Percentiles rank a stretch among this genome's conserved stretches.
phyloP scores from a whole-genome alignment of 2,329 filamentous ascomycete species.

The Aureobasidium pullulans region DNA sequence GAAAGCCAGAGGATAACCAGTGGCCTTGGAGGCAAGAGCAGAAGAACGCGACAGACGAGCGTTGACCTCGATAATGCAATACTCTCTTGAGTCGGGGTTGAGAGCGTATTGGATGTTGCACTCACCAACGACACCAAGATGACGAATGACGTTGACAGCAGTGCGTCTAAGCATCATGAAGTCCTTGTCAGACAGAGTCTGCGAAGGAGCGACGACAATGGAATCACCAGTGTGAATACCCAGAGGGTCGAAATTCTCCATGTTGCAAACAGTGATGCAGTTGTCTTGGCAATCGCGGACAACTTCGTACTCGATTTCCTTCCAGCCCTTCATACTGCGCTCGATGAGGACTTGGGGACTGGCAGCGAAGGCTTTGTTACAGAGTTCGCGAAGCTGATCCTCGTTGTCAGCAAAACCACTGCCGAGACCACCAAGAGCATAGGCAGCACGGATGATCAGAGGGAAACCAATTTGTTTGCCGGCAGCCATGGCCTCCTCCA shows the following conservation, averaged over 20 bases:
- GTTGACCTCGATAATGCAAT: conserved; percentile 99
- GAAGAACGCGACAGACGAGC: conserved; percentile 92
- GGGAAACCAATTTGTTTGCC: conserved; percentile 92
- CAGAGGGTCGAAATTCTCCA: conserved; percentile 99
- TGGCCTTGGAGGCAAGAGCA: conserved; percentile 91
- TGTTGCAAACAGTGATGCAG: conserved; percentile 99
- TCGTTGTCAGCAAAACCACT: conserved; percentile 93
- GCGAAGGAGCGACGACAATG: conserved; percentile 93
- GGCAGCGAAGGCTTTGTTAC: conserved; percentile 88
- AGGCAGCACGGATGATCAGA: conserved; percentile 93
- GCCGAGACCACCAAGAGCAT: conserved; percentile 88
- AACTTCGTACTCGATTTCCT: conserved; percentile 98
- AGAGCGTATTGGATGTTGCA: conserved; percentile 99
- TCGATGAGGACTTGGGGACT: conserved; percentile 96
- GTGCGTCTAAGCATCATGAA: conserved; percentile 99
- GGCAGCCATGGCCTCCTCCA: conserved; percentile 80
- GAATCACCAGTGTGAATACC: conserved; percentile 98
- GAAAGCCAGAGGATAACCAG: conserved; percentile 91
- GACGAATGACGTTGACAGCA: conserved; percentile 92
- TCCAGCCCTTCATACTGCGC: conserved; percentile 99
- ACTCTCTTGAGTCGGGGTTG: conserved; percentile 90
- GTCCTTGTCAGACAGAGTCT: conserved; percentile 93
- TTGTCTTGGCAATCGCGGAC: conserved; percentile 93
- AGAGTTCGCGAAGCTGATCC: conserved; percentile 73
- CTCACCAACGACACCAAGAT: conserved; percentile 94